These are phyloP conservation scores for Isabelozyma pseudorhagii DNA, from an alignment of 805 yeast species.

Conservation along the genomic window DNA sequence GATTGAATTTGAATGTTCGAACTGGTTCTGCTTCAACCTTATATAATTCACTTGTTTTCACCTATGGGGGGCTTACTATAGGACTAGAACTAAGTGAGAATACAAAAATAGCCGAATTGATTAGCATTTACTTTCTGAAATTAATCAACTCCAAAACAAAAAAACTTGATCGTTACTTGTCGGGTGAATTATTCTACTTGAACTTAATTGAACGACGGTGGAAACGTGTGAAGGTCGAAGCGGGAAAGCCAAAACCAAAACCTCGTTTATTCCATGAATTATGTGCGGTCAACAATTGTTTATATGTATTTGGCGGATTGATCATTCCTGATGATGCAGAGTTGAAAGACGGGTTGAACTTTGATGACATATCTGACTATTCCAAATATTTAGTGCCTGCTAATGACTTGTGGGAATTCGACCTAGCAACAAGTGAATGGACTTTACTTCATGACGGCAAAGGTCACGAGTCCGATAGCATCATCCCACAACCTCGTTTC, in stretches of 20 bases:
- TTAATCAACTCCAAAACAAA: conserved; percentile 19
- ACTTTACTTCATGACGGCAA: conserved; percentile 38
- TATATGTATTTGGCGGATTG: conserved; percentile 69
- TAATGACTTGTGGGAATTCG: conserved; percentile 70
- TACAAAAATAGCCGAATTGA: conserved; percentile 38
- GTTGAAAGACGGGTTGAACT: conserved; percentile 18
- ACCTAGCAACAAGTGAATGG: conserved; percentile 55
- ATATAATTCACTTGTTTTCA: conserved; percentile 57
- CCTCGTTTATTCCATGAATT: conserved; percentile 63
- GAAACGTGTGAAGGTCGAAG: conserved; percentile 39
- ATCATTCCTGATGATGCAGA: conserved; percentile 25
- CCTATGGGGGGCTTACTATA: conserved; percentile 65
- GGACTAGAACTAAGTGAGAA: conserved; percentile 46
- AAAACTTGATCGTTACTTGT: conserved; percentile 39
- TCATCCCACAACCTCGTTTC: conserved; percentile 41
- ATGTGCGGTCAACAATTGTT: conserved; percentile 43
- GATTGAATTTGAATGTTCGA: conserved; percentile 55
- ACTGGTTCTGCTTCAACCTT: conserved; percentile 66
- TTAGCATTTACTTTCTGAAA: conserved; percentile 32
- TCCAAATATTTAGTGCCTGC: conserved; percentile 39
- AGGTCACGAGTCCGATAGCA: conserved; percentile 13
- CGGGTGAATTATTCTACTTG: conserved; percentile 62
- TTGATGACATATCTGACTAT: background rate
- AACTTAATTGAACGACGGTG: conserved; percentile 59
- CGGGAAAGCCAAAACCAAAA: conserved; percentile 22